Evolutionary conservation across 257 asterid genomes (phyloP).

Genomic region (Solanum chmielewskii): DNA sequence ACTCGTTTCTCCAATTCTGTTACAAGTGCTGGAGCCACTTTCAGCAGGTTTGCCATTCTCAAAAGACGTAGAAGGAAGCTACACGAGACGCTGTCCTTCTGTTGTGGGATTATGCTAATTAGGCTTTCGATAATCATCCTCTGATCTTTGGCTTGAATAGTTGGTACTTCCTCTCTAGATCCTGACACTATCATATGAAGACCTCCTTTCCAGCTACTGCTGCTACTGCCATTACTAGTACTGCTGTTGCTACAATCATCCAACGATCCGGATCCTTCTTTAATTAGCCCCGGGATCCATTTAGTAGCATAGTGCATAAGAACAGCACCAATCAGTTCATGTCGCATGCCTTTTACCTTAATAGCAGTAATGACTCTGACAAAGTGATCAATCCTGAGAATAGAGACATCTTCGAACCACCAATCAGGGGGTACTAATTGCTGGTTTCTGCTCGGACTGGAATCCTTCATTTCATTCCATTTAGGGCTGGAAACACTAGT

Average conservation of each 20-base stretch:
- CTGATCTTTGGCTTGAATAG: conserved; percentile 63
- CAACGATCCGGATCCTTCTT: conserved; percentile 22
- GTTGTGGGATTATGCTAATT: conserved; percentile 81
- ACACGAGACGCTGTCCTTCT: conserved; percentile 71
- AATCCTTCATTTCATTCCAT: conserved; percentile 70
- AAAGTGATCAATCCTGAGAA: conserved; percentile 78
- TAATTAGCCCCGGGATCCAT: conserved; percentile 66
- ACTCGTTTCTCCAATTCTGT: conserved; percentile 91
- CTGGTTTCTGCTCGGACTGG: conserved; percentile 57
- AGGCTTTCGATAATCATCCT: conserved; percentile 81
- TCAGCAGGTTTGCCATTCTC: conserved; percentile 71
- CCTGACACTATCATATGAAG: conserved; percentile 73
- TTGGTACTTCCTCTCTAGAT: conserved; percentile 31
- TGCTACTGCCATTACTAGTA: neutral
- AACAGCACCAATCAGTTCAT: conserved; percentile 72
- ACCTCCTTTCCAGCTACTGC: conserved; percentile 53
- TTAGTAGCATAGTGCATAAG: conserved; percentile 58
- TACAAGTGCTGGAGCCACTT: conserved; percentile 74
- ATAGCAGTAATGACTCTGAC: conserved; percentile 80
- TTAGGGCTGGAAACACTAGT: conserved; percentile 61
- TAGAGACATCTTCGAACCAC: conserved; percentile 94
- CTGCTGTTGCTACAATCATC: conserved; percentile 29
- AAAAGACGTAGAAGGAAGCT: conserved; percentile 70
- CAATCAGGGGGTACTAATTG: conserved; percentile 76
- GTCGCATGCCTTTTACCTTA: conserved; percentile 87